Percentiles rank a stretch among this genome's conserved stretches.
phyloP scores from a whole-genome alignment of 169 alveolate species.

The Eimeria falciformis region DNA sequence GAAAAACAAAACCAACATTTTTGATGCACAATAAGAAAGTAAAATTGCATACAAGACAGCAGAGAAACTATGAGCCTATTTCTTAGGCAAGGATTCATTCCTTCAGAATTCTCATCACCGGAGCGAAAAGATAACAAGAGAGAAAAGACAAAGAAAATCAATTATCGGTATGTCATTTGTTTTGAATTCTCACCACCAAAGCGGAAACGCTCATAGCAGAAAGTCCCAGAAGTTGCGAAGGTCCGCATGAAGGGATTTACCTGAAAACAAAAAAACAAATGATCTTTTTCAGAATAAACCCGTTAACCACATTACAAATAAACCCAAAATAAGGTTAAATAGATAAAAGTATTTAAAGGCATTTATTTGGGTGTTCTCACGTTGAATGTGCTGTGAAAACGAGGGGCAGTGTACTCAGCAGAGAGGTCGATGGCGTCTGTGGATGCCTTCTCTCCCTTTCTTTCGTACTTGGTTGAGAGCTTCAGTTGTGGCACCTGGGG shows the following conservation, averaged over 20 bases:
- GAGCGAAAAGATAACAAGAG: too few species aligned
- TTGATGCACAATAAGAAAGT: neutral
- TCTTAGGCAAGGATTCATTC: neutral
- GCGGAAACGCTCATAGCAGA: conserved; percentile 42
- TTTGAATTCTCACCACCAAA: neutral
- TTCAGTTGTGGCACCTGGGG: conserved; percentile 53
- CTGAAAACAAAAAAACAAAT: neutral
- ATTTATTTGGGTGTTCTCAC: too few species aligned
- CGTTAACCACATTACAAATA: too few species aligned
- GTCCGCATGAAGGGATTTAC: conserved; percentile 28
- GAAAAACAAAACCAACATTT: neutral
- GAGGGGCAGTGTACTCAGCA: conserved; percentile 62
- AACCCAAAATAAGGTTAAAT: too few species aligned
- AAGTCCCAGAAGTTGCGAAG: conserved; percentile 18
- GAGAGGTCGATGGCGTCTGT: conserved; percentile 57
- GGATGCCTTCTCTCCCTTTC: conserved; percentile 65
- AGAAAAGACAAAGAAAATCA: too few species aligned
- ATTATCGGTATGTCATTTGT: too few species aligned
- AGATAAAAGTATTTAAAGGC: too few species aligned
- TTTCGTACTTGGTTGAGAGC: conserved; percentile 55
- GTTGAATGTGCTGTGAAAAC: conserved; percentile 50
- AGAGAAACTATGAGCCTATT: too few species aligned
- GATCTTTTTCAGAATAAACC: too few species aligned
- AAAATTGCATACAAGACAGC: too few species aligned
- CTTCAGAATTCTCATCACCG: too few species aligned